Percentiles rank a stretch among this genome's conserved stretches.
These are phyloP conservation scores for Fusarium humuli DNA, from an alignment of 2,329 filamentous ascomycete species.

Conservation along the genomic window DNA sequence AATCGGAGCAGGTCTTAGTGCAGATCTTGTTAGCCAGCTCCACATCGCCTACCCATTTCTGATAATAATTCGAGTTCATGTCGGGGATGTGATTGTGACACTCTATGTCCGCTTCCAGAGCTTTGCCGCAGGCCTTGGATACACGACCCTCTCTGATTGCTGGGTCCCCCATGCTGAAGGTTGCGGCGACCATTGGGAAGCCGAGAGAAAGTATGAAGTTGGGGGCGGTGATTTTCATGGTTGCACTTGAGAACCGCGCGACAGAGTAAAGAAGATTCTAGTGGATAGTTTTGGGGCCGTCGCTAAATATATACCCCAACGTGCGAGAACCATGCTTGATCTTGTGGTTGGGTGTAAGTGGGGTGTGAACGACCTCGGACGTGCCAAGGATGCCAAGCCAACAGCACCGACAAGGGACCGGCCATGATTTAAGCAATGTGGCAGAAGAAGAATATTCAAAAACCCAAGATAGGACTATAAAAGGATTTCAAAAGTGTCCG, in stretches of 20 bases:
- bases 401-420: too few species aligned
- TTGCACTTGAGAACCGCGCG: background rate
- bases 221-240: background rate
- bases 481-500: too few species aligned
- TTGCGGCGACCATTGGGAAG: background rate
- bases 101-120: background rate
- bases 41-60: background rate
- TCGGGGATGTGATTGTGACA: background rate
- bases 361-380: too few species aligned
- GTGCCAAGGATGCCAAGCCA: too few species aligned
- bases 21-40: background rate
- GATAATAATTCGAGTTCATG: background rate
- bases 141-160: background rate
- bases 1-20: background rate
- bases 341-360: too few species aligned
- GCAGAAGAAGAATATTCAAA: too few species aligned
- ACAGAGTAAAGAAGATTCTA: too few species aligned
- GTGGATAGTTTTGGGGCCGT: fast-evolving
- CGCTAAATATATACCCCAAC: too few species aligned
- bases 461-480: too few species aligned
- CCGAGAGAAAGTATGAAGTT: background rate
- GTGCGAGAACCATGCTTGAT: too few species aligned
- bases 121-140: background rate
- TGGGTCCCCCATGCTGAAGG: background rate
- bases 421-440: fast-evolving